Base-by-base conservation (phyloP, 768 basidiomycete genomes). In the Thelephora ganbajun region DNA sequence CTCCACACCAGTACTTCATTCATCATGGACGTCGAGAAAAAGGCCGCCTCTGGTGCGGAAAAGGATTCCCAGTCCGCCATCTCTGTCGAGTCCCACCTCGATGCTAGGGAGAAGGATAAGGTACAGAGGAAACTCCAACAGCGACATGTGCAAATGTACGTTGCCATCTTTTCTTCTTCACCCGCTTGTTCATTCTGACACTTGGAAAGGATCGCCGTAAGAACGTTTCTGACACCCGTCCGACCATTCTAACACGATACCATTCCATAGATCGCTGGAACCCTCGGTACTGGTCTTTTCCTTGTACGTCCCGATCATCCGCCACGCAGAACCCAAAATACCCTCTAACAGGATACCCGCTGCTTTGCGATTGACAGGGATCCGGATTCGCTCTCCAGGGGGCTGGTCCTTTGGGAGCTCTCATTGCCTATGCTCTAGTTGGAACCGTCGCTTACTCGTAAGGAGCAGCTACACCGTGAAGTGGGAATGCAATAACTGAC, bases 81-180 rank as follows among this genome's bases (percentile, higher is more conserved):
- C 26, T 30, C 26, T 9, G 26, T 30, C 26, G 26, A 30, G 39
- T 64, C 62, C 60, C 65, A 69, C 39, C 73, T 82, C 50, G 74
- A 80, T 53, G 69, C 65, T n/a, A 69, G 73, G 47, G 79, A 82
- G 57, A 65, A 79, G 44, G 84, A 86, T 56, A 70, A 68, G 26
- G 81, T 87, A 4, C 83, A 86, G 55, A 73, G 83, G 23, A 73
- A 74, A 34, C 70, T 86, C 34, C 77, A 83, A 63, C 81, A 84
- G 62, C 76, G 83, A 26, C 83, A 85, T 74, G 77, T 83, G 12
- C 83, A 85, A 59, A 86, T 86, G 83, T 79, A 56, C 46, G 74
- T 63, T 48, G 33, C 43, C 39, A 18, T 13, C 18, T 30, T 23
- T 46, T 44, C n/a, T 30, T 42, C 26, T 12, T 22, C 44, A 30